Percentiles rank a stretch among this genome's conserved stretches.
Evolutionary conservation across 2,329 filamentous ascomycete genomes (phyloP).

Genomic region (Decorospora gaudefroyi): DNA sequence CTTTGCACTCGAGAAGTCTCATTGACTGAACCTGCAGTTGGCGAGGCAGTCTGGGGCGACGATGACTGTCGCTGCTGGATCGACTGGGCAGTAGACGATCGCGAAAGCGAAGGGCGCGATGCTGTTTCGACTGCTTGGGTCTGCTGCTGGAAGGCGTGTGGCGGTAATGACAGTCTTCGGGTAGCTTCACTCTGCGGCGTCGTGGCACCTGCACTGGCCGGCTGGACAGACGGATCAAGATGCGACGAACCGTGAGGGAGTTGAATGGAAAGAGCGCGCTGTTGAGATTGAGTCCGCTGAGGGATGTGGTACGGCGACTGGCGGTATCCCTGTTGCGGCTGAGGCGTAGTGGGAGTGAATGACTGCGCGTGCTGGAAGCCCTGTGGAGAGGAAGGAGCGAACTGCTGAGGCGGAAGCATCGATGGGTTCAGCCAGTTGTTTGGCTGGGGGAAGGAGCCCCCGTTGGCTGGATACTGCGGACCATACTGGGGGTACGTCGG

Average conservation of each 20-base stretch:
- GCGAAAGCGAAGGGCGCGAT: slow-evolving; percentile 27
- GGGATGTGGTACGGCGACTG: slow-evolving; percentile 55
- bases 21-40: slow-evolving; percentile 27
- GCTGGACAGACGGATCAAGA: slow-evolving; percentile 35
- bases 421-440: slow-evolving; percentile 39
- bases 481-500: slow-evolving; percentile 21
- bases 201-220: slow-evolving; percentile 21
- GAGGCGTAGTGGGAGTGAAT: slow-evolving; percentile 29
- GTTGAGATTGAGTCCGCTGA: slow-evolving; percentile 45
- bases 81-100: slow-evolving; percentile 26
- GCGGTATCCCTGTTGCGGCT: slow-evolving; percentile 43
- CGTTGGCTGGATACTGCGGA: slow-evolving; percentile 30
- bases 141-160: slow-evolving; percentile 31
- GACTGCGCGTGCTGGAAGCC: slow-evolving; percentile 26
- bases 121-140: slow-evolving; percentile 20
- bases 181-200: slow-evolving; percentile 36
- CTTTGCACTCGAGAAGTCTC: slow-evolving; percentile 28
- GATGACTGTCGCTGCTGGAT: slow-evolving; percentile 24
- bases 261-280: slow-evolving; percentile 53
- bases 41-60: slow-evolving; percentile 33
- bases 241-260: slow-evolving; percentile 45
- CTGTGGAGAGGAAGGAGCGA: slow-evolving; percentile 35
- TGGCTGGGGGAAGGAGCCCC: slow-evolving; percentile 20
- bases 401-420: slow-evolving; percentile 45
- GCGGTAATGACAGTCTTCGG: slow-evolving; percentile 53